Conservation (phyloP, 2,329 filamentous ascomycete species). For the Thelonectria discophora region DNA sequence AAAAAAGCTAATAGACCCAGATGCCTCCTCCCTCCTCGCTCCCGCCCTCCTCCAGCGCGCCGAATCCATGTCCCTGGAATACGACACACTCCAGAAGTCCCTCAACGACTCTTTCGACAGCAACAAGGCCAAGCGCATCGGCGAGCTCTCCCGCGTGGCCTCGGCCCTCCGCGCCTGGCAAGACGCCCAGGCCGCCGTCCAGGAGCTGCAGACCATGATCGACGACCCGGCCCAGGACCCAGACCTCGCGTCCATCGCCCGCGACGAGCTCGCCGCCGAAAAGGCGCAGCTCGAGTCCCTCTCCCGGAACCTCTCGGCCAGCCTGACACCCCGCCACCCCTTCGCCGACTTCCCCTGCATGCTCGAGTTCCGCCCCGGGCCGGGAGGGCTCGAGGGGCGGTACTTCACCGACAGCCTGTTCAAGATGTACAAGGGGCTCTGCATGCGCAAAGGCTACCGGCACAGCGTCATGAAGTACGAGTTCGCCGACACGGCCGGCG, state of each 20-base stretch:
- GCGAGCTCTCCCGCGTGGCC: conserved; percentile 68
- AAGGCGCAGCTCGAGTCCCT: conserved; percentile 68
- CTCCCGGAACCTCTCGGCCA: conserved; percentile 73
- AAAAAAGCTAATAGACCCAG: conserved; percentile 7
- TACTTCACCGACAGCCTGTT: conserved; percentile 89
- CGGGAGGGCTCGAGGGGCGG: conserved; percentile 89
- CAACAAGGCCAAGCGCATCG: conserved; percentile 65
- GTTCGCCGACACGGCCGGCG: conserved; percentile 70
- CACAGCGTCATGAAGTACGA: conserved; percentile 82
- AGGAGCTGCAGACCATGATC: conserved; percentile 63
- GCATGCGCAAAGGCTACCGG: conserved; percentile 72
- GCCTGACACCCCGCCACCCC: conserved; percentile 86
- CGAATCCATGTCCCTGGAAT: conserved; percentile 64
- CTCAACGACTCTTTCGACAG: conserved; percentile 65
- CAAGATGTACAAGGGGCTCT: conserved; percentile 88
- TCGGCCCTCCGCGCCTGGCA: conserved; percentile 68
- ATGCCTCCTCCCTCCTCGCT: conserved; percentile 51
- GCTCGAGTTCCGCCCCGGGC: conserved; percentile 90
- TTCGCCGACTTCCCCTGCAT: conserved; percentile 92
- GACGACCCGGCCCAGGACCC: conserved; percentile 58
- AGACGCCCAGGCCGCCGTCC: conserved; percentile 59
- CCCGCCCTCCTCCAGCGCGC: conserved; percentile 68
- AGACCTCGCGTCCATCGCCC: conserved; percentile 80
- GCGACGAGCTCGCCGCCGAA: conserved; percentile 81
- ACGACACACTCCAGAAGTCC: conserved; percentile 60